Conservation (phyloP, 2,329 filamentous ascomycete species). For the Knoxdaviesia proteae region DNA sequence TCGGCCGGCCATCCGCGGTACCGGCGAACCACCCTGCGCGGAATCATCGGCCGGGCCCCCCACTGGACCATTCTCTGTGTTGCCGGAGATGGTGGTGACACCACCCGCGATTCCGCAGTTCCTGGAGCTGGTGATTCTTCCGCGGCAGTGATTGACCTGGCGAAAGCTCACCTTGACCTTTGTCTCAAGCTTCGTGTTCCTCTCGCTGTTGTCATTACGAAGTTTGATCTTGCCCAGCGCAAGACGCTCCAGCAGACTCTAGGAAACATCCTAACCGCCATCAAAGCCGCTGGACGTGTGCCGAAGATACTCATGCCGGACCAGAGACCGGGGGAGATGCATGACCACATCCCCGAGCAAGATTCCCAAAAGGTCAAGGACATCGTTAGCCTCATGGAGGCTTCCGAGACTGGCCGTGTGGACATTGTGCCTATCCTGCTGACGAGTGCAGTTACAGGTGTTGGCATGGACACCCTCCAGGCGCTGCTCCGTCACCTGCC, state of each 20-base stretch:
- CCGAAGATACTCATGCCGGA: constrained; percentile 52
- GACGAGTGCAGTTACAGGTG: constrained; percentile 70
- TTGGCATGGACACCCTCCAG: constrained; percentile 63
- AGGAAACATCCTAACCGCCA: constrained; percentile 48
- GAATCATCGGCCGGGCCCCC: constrained; percentile 85
- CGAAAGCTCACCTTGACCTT: constrained; percentile 61
- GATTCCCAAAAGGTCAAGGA: constrained; percentile 38
- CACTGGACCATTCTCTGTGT: constrained; percentile 86
- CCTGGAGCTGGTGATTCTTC: not conserved
- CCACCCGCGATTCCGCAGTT: constrained; percentile 7
- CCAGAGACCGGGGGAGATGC: constrained; percentile 13
- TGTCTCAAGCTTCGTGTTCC: constrained; percentile 65
- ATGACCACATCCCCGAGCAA: constrained; percentile 23
- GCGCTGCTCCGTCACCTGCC: constrained; percentile 61
- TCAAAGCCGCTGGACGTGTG: constrained; percentile 55
- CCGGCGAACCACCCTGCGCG: constrained; percentile 68
- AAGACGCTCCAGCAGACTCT: constrained; percentile 48
- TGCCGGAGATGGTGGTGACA: constrained; percentile 51
- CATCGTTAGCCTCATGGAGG: constrained; percentile 28
- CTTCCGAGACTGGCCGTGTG: constrained; percentile 11
- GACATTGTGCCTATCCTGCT: constrained; percentile 62
- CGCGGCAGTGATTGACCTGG: constrained; percentile 35
- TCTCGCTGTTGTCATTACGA: constrained; percentile 69
- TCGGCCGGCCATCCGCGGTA: constrained; percentile 83
- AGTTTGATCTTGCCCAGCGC: constrained; percentile 69